These are phyloP conservation scores for Neofusicoccum ribis DNA, from an alignment of 2,329 filamentous ascomycete genomes.

Conservation along the genomic window DNA sequence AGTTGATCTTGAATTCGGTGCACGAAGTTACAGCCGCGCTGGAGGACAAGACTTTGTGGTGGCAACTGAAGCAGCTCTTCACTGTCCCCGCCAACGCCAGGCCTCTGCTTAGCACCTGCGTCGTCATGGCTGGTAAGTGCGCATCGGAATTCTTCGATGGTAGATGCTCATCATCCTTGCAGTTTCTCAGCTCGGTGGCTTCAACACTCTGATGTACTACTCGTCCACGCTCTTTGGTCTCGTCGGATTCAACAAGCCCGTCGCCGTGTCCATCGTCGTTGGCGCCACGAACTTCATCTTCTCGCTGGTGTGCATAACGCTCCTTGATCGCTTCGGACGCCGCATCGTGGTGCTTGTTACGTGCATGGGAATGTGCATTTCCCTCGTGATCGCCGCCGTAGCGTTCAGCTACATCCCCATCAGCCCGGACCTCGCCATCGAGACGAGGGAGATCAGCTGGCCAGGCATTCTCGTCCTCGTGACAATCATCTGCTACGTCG, in stretches of 20 bases:
- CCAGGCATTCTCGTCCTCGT: slow-evolving; percentile 38
- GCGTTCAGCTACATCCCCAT: slow-evolving; percentile 52
- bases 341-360: slow-evolving; percentile 62
- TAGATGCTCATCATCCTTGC: slow-evolving; percentile 52
- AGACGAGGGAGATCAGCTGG: slow-evolving; percentile 32
- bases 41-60: slow-evolving; percentile 34
- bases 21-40: slow-evolving; percentile 37
- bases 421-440: slow-evolving; percentile 34
- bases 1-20: slow-evolving; percentile 27
- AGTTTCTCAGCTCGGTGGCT: slow-evolving; percentile 46
- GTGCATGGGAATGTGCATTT: slow-evolving; percentile 64
- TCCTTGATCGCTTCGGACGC: slow-evolving; percentile 79
- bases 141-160: no score
- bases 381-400: slow-evolving; percentile 69
- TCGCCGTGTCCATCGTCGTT: slow-evolving; percentile 75
- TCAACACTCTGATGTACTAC: slow-evolving; percentile 86
- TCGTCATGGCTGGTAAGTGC: slow-evolving; percentile 39
- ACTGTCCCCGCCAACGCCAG: slow-evolving; percentile 40
- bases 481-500: slow-evolving; percentile 40
- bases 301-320: slow-evolving; percentile 69
- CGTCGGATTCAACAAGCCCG: slow-evolving; percentile 76
- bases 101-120: slow-evolving; percentile 41
- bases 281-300: slow-evolving; percentile 82
- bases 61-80: slow-evolving; percentile 31
- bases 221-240: slow-evolving; percentile 47